phyloP scores from a whole-genome alignment of 345 rosid genomes.

The Sapria himalayana region DNA sequence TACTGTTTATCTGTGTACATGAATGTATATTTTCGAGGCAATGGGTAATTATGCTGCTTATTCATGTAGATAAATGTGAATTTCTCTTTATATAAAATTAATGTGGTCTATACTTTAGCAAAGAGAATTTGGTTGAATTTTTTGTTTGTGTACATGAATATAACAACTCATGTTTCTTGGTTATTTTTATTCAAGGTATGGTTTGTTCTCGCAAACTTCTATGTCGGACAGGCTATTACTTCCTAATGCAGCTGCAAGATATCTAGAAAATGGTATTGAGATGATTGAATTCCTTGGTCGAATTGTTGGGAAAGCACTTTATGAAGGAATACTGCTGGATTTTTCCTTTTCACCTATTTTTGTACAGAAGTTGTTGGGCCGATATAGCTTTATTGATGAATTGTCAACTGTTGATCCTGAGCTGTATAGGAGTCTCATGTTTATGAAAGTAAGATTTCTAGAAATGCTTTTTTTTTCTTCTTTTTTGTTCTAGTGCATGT shows the following conservation, averaged over 20 bases:
- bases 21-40: too few relatives aligned
- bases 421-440: slow-evolving; percentile 75
- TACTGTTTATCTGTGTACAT: too few relatives aligned
- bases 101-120: too few relatives aligned
- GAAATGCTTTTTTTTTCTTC: too few relatives aligned
- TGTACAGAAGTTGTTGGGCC: slow-evolving; percentile 80
- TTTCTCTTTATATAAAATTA: background rate
- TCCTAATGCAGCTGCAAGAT: slow-evolving; percentile 72
- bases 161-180: too few relatives aligned
- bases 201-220: slow-evolving; percentile 69
- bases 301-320: slow-evolving; percentile 92
- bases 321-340: slow-evolving; percentile 88
- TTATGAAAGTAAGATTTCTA: slow-evolving; percentile 59
- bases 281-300: slow-evolving; percentile 97
- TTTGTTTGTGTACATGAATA: too few relatives aligned
- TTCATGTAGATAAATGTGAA: too few relatives aligned
- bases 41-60: too few relatives aligned
- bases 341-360: slow-evolving; percentile 84
- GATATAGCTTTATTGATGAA: slow-evolving; percentile 94
- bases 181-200: slow-evolving; percentile 49
- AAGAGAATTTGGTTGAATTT: too few relatives aligned
- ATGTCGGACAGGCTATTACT: slow-evolving; percentile 71
- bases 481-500: too few relatives aligned
- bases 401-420: slow-evolving; percentile 92
- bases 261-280: slow-evolving; percentile 64